A percentile compares a stretch with the other conserved stretches of the same genome.
phyloP scores from a whole-genome alignment of 345 rosid genomes.

The Hibiscus tridactylites region DNA sequence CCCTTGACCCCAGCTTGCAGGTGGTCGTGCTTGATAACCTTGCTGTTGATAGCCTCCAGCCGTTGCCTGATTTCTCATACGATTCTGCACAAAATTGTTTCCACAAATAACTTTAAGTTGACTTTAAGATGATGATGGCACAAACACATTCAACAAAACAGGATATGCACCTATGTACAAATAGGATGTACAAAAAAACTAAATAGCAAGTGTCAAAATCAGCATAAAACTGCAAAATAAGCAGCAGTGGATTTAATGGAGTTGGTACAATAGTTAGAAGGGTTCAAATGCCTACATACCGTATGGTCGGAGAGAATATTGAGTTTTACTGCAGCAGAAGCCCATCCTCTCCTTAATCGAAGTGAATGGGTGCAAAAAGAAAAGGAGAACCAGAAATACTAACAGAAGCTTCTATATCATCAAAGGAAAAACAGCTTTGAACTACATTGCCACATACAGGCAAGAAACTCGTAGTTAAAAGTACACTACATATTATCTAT shows the following conservation, averaged over 20 bases:
- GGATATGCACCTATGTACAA: conserved; percentile 2
- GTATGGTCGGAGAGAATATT: conserved; percentile 51
- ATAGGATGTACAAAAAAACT: conserved; percentile 15
- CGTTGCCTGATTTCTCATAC: conserved; percentile 70
- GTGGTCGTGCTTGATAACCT: conserved; percentile 84
- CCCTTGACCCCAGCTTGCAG: conserved; percentile 73
- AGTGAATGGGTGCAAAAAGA: conserved; percentile 71
- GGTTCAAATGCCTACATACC: conserved; percentile 90
- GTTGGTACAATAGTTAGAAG: conserved; percentile 49
- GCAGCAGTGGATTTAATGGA: conserved; percentile 23
- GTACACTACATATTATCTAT: background rate
- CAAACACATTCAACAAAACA: conserved; percentile 10
- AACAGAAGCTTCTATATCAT: conserved; percentile 33
- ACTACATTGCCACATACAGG: conserved; percentile 14
- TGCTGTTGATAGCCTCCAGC: conserved; percentile 84
- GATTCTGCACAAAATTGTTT: conserved; percentile 62
- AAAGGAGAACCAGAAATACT: conserved; percentile 25
- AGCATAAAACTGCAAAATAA: conserved; percentile 22
- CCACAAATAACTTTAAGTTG: conserved; percentile 25
- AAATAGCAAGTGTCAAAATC: conserved; percentile 21
- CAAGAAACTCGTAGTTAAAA: conserved; percentile 13
- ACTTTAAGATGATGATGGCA: conserved; percentile 12
- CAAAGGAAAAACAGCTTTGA: conserved; percentile 21
- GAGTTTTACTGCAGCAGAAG: conserved; percentile 96
- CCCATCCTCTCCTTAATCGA: conserved; percentile 95